Evolutionary conservation across 2,329 filamentous ascomycete genomes (phyloP), one percentile per base, ranked within the genome.

Genomic region (Ophiostoma ulmi): DNA sequence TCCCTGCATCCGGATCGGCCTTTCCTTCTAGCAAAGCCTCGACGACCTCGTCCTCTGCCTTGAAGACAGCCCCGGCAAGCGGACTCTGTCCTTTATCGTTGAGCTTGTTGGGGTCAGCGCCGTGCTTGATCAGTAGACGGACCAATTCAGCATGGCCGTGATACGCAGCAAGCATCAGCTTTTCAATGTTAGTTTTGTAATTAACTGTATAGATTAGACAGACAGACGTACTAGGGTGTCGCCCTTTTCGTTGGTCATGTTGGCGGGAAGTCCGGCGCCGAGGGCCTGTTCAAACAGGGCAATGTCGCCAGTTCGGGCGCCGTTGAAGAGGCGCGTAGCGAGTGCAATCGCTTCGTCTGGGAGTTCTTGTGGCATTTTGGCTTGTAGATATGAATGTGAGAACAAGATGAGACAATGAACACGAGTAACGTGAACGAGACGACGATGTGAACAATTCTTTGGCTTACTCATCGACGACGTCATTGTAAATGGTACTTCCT

Each of bases 61-160:
- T 92, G 78, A 92, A 92, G 10, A 92, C 87, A 0, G 90, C 90
- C 0, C 90, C 90, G 0, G 90, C 89, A 3, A 92, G 81, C 0
- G 88, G 87, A 73, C 88, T 90, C 79, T 92, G 90, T 0, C 87
- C 87, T 64, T 86, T 80, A 72, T 89, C 90, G 73, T 92, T 92
- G 38, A 91, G 76, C 1, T 85, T 81, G 77, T 92, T 91, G 0
- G 89, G 84, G 75, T 92, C 88, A 1, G 88, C 89, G 1, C 88
- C 88, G 72, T 87, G 82, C 38, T 85, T 80, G 0, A 92, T 78
- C 13, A 92, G 82, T 72, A 90, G 81, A 66, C 80, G 81, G 36
- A 89, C 87, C 0, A 90, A 83, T 0, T 85, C 81, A 1, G 84
- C 82, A 70, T 91, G 87, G 13, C 89, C 89, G 74, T 91, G 85